Evolutionary conservation across 2,329 filamentous ascomycete species (phyloP), one percentile per base, ranked within the genome.

Genomic region (Bipolaris oryzae): DNA sequence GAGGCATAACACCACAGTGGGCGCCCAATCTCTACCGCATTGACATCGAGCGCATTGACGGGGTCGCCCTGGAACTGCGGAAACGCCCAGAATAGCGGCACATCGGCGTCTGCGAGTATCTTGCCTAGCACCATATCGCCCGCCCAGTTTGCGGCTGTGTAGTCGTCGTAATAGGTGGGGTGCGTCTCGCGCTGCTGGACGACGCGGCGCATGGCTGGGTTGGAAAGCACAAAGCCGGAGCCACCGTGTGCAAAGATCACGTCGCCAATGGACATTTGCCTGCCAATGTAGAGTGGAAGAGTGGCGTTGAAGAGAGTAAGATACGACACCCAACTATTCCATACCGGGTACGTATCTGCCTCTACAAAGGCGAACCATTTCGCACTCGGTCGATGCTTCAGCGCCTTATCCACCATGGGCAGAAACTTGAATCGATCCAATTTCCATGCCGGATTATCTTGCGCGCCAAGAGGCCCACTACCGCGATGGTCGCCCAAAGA

Each of bases 311-410:
- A 79, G 11, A 75, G 70, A 7, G 73, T 69, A n/a, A 86, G 74
- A 79, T 82, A 86, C 18, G 74, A 69, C 7, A 85, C 62, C 42
- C 85, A 61, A 20, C 81, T 83, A 41, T 77, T 72, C 81, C 82
- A 85, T 1, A 83, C 72, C 31, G 85, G 67, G 60, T 84, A 85
- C 0, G 82, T 85, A 62, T 86, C 84, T 0, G 81, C 78, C 63
- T 86, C 84, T 57, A 85, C 79, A 68, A 86, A 86, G 51, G 85
- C 74, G 59, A 78, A 86, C 83, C 83, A 86, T 50, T 82, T 82
- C 25, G 80, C 79, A 23, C 82, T 67, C 1, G 79, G 78, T 37
- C 69, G 62, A 47, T 72, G 54, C 5, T 59, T 51, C 9, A 71
- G 53, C 4, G 71, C 66, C 23, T 65, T 58, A 16, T 71, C 61